Evolutionary conservation across 805 yeast genomes (phyloP), one percentile per base, ranked within the genome.

Genomic region (Priceomyces carsonii): DNA sequence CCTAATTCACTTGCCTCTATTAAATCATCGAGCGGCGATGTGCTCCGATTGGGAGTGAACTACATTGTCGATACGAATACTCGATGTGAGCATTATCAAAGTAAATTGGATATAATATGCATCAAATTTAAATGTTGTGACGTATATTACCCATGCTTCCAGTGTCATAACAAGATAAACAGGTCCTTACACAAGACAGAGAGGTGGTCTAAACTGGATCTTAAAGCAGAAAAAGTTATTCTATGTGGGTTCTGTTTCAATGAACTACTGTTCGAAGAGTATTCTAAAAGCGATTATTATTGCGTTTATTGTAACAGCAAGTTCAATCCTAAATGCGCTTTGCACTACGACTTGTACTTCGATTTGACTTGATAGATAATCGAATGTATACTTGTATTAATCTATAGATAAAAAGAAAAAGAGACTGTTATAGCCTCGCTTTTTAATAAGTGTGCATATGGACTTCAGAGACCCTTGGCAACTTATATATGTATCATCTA

Each of bases 241-340:
- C 44, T 64, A 8, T 68, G 73, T 39, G 73, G 73, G 4, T 43
- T 35, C n/a, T 68, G 73, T 39, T 38, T 47, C 15, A 8, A 32
- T 13, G 58, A 56, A 33, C 38, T 63, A 35, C 51, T 59, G 1
- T 64, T 61, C 35, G 35, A 29, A 1, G 49, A 63, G 42, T 67
- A 67, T 32, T 22, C 37, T 17, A 26, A 26, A 1, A 22, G 27
- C 22, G 42, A 46, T 12, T 10, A 32, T 10, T 12, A 15, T 6
- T 67, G 73, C 33, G 12, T 38, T 2, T 29, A 35, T 21, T 67
- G 73, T 41, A 25, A 25, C 1, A 45, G 57, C 1, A 20, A 25
- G 6, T 67, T 67, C 43, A 68, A 68, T 43, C 69, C 70, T 2
- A 53, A 53, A 3, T 68, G 73, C 41, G 41, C 57, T n/a, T 40